These are phyloP conservation scores for Austroboletus niveus DNA, from an alignment of 1,284 basidiomycete species.

Conservation along the genomic window DNA sequence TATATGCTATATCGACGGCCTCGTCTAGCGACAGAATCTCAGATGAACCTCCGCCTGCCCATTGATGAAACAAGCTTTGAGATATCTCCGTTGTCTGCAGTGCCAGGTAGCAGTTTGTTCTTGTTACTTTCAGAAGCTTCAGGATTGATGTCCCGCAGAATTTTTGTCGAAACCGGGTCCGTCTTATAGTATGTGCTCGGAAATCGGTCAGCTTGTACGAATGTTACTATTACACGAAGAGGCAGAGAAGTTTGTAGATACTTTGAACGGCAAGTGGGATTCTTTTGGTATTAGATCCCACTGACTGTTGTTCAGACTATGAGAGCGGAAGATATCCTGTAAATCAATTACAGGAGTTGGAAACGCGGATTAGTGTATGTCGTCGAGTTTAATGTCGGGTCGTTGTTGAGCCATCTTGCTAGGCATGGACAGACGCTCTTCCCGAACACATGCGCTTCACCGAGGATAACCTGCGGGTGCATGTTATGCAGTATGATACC, in stretches of 20 bases:
- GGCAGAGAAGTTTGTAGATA: slow-evolving; percentile 49
- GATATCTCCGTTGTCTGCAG: slow-evolving; percentile 54
- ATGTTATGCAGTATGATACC: slow-evolving; percentile 73
- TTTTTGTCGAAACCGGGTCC: slow-evolving; percentile 62
- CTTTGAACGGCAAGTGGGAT: slow-evolving; percentile 25
- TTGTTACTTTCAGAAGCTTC: slow-evolving; percentile 2
- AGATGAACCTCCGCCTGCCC: slow-evolving; percentile 65
- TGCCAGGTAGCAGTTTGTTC: slow-evolving; percentile 50
- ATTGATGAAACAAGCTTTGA: slow-evolving; percentile 78
- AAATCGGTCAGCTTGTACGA: slow-evolving; percentile 70
- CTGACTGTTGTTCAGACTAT: slow-evolving; percentile 18
- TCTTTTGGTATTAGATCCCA: neutral
- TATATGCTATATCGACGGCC: slow-evolving; percentile 51
- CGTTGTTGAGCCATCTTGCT: slow-evolving; percentile 7
- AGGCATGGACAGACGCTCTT: slow-evolving; percentile 65
- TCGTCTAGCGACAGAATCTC: slow-evolving; percentile 47
- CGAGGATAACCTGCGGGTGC: slow-evolving; percentile 62
- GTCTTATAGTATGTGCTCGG: slow-evolving; percentile 41
- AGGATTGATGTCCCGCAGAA: slow-evolving; percentile 41
- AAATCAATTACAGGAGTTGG: slow-evolving; percentile 25
- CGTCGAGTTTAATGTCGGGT: neutral
- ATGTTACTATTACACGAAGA: slow-evolving; percentile 60
- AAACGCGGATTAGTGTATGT: slow-evolving; percentile 27
- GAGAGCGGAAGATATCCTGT: slow-evolving; percentile 23
- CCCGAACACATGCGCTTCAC: slow-evolving; percentile 68